A percentile compares a stretch with the other conserved stretches of the same genome.
Conservation (phyloP, 2,329 filamentous ascomycete genomes). For the Trichoderma asperellum region DNA sequence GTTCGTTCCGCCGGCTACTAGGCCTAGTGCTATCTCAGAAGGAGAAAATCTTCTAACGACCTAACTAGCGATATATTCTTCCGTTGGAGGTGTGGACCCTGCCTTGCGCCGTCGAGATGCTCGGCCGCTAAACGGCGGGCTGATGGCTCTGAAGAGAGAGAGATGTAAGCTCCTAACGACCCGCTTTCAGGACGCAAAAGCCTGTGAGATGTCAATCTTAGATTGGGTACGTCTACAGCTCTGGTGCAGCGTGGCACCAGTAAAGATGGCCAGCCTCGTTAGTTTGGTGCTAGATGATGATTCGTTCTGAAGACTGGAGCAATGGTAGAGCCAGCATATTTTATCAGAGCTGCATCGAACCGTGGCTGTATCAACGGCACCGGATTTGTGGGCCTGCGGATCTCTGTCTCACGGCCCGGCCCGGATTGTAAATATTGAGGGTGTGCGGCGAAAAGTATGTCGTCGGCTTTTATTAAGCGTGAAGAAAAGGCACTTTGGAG, state of each 20-base stretch:
- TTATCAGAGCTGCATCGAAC: neutral
- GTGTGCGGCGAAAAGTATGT: neutral
- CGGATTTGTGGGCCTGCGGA: constrained; percentile 3
- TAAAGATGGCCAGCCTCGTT: neutral
- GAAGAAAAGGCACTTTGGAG: neutral
- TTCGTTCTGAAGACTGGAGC: neutral
- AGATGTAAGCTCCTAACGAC: neutral
- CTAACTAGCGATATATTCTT: constrained; percentile 6
- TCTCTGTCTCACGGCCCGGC: neutral
- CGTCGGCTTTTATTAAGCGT: neutral
- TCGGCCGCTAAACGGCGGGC: constrained; percentile 10
- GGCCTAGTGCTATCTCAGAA: constrained; percentile 16
- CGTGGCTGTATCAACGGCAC: neutral
- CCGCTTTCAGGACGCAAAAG: neutral
- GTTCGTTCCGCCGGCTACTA: constrained; percentile 25
- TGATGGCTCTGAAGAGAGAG: neutral
- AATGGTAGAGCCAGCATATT: neutral
- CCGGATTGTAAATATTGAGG: neutral
- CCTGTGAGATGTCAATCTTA: neutral
- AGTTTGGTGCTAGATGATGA: neutral
- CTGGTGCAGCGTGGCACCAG: constrained; percentile 6
- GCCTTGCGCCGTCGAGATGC: constrained; percentile 4
- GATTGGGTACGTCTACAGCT: neutral
- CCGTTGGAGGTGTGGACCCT: constrained; percentile 21
- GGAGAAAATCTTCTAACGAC: neutral